A percentile compares a stretch with the other conserved stretches of the same genome.
phyloP scores from a whole-genome alignment of 2,329 filamentous ascomycete genomes.

The Drechslerella stenobrocha region DNA sequence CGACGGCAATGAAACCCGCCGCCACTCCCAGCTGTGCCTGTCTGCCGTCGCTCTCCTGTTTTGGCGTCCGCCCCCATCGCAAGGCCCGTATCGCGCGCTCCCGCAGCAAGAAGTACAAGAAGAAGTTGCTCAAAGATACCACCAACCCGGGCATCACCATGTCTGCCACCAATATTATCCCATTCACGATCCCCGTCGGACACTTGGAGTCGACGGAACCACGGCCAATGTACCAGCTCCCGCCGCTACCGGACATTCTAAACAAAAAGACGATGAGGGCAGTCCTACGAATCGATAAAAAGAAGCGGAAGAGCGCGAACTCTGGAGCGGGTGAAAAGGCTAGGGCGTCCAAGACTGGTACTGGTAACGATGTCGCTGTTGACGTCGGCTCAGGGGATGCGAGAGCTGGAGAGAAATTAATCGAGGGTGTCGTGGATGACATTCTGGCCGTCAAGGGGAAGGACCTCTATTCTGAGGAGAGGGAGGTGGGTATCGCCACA shows the following conservation, averaged over 20 bases:
- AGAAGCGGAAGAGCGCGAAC: constrained; percentile 6
- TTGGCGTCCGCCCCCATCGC: neutral
- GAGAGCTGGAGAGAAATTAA: neutral
- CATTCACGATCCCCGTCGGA: constrained; percentile 16
- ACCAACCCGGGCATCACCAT: constrained; percentile 27
- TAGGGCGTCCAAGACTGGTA: neutral
- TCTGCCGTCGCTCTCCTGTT: neutral
- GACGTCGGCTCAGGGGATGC: neutral
- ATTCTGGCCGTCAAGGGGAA: constrained; percentile 1
- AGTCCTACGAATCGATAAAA: constrained; percentile 22
- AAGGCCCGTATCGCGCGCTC: neutral
- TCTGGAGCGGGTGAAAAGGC: neutral
- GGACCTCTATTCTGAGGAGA: neutral
- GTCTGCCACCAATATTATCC: constrained; percentile 28
- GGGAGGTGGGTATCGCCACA: constrained; percentile 1
- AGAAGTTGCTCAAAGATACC: neutral
- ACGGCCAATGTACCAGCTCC: constrained; percentile 16
- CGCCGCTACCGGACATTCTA: constrained; percentile 20
- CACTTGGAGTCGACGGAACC: constrained; percentile 27
- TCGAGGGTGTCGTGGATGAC: constrained; percentile 1
- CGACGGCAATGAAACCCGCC: neutral
- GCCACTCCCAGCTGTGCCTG: neutral
- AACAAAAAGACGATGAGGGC: constrained; percentile 15
- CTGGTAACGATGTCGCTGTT: neutral
- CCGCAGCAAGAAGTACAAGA: neutral